These are phyloP conservation scores for Logfia minima DNA, from an alignment of 129 eudicot species.

Conservation along the genomic window DNA sequence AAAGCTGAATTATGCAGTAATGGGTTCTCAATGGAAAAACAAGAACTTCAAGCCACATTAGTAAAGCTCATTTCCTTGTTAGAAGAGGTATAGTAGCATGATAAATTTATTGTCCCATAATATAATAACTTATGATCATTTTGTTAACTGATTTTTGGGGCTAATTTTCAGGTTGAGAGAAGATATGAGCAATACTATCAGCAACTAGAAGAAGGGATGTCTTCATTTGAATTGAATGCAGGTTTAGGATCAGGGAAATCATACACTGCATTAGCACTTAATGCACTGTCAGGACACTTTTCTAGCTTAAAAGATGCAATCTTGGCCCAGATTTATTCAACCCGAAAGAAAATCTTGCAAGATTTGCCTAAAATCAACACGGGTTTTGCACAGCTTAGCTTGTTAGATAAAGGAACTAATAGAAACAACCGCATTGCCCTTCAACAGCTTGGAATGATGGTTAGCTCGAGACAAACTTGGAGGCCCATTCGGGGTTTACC, in stretches of 20 bases:
- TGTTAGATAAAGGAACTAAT: slow-evolving; percentile 56
- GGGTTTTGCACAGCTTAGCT: slow-evolving; percentile 64
- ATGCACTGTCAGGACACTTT: slow-evolving; percentile 89
- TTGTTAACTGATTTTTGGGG: slow-evolving; percentile 7
- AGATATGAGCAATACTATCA: slow-evolving; percentile 74
- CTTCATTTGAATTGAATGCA: slow-evolving; percentile 76
- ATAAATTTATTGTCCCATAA: background rate
- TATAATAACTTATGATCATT: background rate
- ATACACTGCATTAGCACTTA: slow-evolving; percentile 84
- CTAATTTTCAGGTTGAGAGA: slow-evolving; percentile 62
- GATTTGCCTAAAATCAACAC: slow-evolving; percentile 60
- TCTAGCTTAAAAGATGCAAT: slow-evolving; percentile 74
- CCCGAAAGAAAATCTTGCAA: slow-evolving; percentile 47
- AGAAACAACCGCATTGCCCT: slow-evolving; percentile 55
- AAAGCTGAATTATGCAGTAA: slow-evolving; percentile 53
- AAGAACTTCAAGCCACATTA: slow-evolving; percentile 58
- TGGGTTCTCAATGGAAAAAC: slow-evolving; percentile 53
- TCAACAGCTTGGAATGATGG: slow-evolving; percentile 76
- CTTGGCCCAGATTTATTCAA: slow-evolving; percentile 50
- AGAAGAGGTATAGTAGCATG: slow-evolving; percentile 58
- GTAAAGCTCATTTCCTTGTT: slow-evolving; percentile 68
- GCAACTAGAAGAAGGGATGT: slow-evolving; percentile 63
- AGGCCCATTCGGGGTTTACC: slow-evolving; percentile 91
- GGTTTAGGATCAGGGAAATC: slow-evolving; percentile 82
- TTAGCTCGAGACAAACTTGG: slow-evolving; percentile 69